phyloP scores from a whole-genome alignment of 768 basidiomycete species.

The Boletus rubroflammeus region DNA sequence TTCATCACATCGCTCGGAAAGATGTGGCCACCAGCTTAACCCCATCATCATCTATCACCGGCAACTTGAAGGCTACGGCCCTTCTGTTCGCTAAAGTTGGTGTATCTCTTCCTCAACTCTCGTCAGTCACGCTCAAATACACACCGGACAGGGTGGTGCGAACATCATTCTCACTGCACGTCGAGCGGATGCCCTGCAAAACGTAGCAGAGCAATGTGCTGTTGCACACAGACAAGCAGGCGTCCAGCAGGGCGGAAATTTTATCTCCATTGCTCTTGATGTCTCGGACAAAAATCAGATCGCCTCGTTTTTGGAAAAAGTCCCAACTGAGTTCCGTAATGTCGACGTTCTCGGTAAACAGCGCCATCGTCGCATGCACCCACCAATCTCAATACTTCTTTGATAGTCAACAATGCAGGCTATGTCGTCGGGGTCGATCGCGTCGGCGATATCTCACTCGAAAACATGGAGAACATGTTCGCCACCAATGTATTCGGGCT shows the following conservation, averaged over 20 bases:
- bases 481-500: constrained; percentile 80
- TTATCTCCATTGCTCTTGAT: constrained; percentile 71
- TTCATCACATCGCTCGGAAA: constrained; percentile 1
- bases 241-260: constrained; percentile 71
- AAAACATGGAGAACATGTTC: constrained; percentile 83
- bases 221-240: constrained; percentile 72
- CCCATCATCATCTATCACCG: background rate
- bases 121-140: background rate
- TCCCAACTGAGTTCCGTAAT: constrained; percentile 64
- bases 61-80: constrained; percentile 65
- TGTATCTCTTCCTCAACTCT: background rate
- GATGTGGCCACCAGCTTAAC: background rate
- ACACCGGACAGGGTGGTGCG: constrained; percentile 61
- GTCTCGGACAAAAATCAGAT: constrained; percentile 75
- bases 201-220: constrained; percentile 63
- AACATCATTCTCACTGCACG: constrained; percentile 86
- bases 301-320: constrained; percentile 62
- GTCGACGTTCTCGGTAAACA: constrained; percentile 80
- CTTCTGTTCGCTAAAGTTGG: constrained; percentile 81
- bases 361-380: background rate
- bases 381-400: background rate
- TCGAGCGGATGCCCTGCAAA: constrained; percentile 64
- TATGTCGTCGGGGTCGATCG: constrained; percentile 86
- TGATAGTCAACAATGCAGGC: constrained; percentile 74
- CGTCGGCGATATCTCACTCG: constrained; percentile 75